phyloP scores from a whole-genome alignment of 2,329 filamentous ascomycete genomes.

The Dryadomyces quercivorus region DNA sequence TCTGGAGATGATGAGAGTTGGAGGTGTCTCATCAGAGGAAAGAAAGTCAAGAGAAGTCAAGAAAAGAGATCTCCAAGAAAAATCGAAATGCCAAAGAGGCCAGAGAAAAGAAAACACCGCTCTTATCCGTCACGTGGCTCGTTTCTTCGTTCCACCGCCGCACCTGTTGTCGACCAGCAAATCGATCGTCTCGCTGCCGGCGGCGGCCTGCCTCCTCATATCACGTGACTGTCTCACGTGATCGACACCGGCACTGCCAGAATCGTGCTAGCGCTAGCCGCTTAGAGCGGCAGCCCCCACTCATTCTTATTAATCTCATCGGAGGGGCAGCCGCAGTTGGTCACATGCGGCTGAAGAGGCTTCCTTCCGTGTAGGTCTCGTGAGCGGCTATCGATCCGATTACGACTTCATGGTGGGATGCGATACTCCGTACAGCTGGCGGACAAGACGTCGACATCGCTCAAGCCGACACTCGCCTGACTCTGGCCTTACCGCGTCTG shows the following conservation, averaged over 20 bases:
- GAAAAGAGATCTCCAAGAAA: too few relatives aligned
- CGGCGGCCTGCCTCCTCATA: background rate
- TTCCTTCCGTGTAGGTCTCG: conserved; percentile 11
- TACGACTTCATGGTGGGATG: background rate
- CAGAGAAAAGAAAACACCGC: too few relatives aligned
- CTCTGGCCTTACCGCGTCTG: background rate
- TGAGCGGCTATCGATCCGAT: conserved; percentile 11
- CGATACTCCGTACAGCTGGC: conserved; percentile 7
- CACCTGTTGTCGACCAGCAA: too few relatives aligned
- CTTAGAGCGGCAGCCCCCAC: background rate
- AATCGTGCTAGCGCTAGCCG: background rate
- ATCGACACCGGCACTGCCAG: background rate
- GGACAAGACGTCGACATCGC: background rate
- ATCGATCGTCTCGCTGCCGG: too few relatives aligned
- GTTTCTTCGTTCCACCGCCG: too few relatives aligned
- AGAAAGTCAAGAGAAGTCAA: too few relatives aligned
- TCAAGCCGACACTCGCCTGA: background rate
- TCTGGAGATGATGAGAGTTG: too few relatives aligned
- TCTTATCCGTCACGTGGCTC: too few relatives aligned
- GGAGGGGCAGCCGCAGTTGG: conserved; percentile 4
- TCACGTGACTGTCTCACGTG: background rate
- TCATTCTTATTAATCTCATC: conserved; percentile 1
- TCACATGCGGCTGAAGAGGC: conserved; percentile 15
- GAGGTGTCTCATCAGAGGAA: too few relatives aligned
- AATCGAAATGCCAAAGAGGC: too few relatives aligned